Evolutionary conservation across 768 basidiomycete genomes (phyloP).

Genomic region (Tulasnella sp.): DNA sequence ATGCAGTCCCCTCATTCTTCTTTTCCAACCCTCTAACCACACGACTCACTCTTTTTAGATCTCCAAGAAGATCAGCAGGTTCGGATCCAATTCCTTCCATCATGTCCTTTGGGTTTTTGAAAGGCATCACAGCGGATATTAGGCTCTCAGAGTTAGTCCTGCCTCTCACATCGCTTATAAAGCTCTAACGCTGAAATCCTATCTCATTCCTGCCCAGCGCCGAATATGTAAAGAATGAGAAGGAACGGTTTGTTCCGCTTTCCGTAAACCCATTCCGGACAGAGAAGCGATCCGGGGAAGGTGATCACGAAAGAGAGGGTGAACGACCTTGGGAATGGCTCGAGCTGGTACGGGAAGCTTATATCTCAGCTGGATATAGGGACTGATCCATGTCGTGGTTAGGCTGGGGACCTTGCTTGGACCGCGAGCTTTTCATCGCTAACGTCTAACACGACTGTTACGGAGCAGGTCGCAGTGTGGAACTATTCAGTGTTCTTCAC

Average conservation of each 20-base stretch:
- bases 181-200: too few relatives aligned
- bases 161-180: too few relatives aligned
- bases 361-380: too few relatives aligned
- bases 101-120: background rate
- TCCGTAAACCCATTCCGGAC: background rate
- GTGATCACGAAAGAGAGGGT: background rate
- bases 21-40: too few relatives aligned
- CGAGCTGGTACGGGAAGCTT: background rate
- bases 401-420: background rate
- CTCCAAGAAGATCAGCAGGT: background rate
- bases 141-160: background rate
- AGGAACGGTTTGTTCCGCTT: background rate
- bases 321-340: background rate
- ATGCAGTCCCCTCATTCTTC: too few relatives aligned
- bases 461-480: background rate
- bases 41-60: too few relatives aligned
- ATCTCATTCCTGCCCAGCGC: background rate
- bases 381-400: too few relatives aligned
- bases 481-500: background rate
- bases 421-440: background rate
- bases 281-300: background rate
- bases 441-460: background rate
- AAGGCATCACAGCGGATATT: background rate
- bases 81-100: background rate
- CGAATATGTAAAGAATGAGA: background rate